Base-by-base conservation (phyloP, 495 filamentous ascomycete genomes). In the Penicillium tannophilum region DNA sequence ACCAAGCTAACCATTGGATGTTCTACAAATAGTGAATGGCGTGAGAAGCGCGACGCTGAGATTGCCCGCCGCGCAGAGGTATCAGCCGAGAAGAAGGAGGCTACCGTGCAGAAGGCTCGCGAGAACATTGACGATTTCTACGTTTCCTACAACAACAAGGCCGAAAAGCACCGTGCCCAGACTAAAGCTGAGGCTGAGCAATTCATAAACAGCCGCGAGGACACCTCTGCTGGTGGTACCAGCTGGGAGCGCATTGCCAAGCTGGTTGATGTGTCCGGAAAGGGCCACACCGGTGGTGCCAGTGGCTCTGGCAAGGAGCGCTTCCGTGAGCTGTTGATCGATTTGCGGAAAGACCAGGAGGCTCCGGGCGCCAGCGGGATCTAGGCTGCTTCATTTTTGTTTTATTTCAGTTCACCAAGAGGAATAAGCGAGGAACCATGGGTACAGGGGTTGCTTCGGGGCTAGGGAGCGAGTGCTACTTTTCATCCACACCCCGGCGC, bases 191-290 rank as follows among this genome's bases (percentile, higher is more conserved):
- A 98, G 63, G 94, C 93, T n/a, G 93, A 98, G 71, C 87, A 97
- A 62, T 98, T 97, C 76, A 77, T 97, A 30, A 86, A 85, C 50
- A 90, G 76, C 67, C 84, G 93, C 44, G 92, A 99, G 67, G 91
- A 98, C 71, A 98, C 92, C 39, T 87, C 90, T 17, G 88, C 90
- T 2, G 94, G 95, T 24, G 94, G 94, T 30, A 99, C 95, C 8
- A 93, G 90, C 82, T 99, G 94, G 94, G 94, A 98, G 77, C 86
- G 95, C 55, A 98, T 99, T 72, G 89, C 92, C 3, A 98, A 97
- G 78, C 71, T 98, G 63, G 94, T 97, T 30, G 94, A 99, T 75
- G 76, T 99, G 56, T 96, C 91, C 70, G 94, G 95, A 50, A 98
- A 98, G 79, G 92, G 93, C 11, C 79, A 84, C 45, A 88, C 86